These are phyloP conservation scores for Pinus taeda DNA, from an alignment of 75 land plant species.

Conservation along the genomic window DNA sequence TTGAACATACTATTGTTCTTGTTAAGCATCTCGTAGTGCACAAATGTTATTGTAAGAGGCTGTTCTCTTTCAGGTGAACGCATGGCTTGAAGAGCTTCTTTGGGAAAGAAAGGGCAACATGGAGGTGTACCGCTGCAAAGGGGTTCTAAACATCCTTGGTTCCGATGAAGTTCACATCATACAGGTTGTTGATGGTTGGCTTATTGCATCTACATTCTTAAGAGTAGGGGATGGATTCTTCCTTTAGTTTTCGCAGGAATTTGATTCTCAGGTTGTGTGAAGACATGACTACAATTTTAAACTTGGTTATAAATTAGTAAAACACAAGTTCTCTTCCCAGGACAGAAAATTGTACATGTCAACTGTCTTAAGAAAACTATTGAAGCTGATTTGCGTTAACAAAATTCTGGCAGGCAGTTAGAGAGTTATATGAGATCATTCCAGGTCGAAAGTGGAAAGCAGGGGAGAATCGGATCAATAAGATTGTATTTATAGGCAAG, in stretches of 20 bases:
- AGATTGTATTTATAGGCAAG: slow-evolving; percentile 82
- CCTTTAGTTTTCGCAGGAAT: not conserved
- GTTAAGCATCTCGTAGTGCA: no score
- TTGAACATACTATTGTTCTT: no score
- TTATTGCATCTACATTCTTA: not conserved
- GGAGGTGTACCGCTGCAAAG: slow-evolving; percentile 89
- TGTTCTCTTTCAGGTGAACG: slow-evolving; percentile 37
- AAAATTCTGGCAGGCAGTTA: slow-evolving; percentile 61
- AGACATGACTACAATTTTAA: not conserved
- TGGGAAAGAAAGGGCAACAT: slow-evolving; percentile 72
- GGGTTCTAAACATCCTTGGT: slow-evolving; percentile 40
- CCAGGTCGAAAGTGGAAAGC: slow-evolving; percentile 64
- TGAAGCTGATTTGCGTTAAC: not conserved
- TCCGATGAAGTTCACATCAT: slow-evolving; percentile 79
- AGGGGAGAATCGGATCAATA: slow-evolving; percentile 55
- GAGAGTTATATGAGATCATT: slow-evolving; percentile 84
- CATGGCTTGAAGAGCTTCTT: slow-evolving; percentile 83
- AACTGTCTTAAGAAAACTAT: not conserved
- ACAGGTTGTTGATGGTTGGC: slow-evolving; percentile 41
- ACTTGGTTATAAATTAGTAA: not conserved
- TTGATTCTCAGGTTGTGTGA: not conserved
- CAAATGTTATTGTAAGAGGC: no score
- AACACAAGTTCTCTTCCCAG: not conserved
- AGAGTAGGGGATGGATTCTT: not conserved
- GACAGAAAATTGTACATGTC: not conserved